These are phyloP conservation scores for Brassica carinata DNA, from an alignment of 345 rosid genomes.

Conservation along the genomic window DNA sequence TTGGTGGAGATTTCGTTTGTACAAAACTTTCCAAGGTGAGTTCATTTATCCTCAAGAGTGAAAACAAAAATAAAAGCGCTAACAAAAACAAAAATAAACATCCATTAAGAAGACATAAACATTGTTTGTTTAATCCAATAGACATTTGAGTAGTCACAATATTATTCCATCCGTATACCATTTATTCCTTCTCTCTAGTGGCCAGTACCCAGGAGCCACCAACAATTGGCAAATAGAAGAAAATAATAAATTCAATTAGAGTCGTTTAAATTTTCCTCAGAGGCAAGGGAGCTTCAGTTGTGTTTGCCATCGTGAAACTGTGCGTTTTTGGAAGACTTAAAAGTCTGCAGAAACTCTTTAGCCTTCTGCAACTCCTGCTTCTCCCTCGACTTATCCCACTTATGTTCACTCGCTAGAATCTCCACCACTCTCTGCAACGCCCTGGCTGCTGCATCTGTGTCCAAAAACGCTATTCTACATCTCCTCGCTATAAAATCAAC, in stretches of 20 bases:
- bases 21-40: slow-evolving; percentile 15
- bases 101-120: too few relatives aligned
- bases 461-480: slow-evolving; percentile 90
- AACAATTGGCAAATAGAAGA: slow-evolving; percentile 11
- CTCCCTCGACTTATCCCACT: slow-evolving; percentile 77
- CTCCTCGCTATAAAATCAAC: slow-evolving; percentile 95
- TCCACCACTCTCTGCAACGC: slow-evolving; percentile 82
- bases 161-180: slow-evolving; percentile 19
- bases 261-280: neutral
- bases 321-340: slow-evolving; percentile 90
- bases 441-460: slow-evolving; percentile 86
- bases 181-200: slow-evolving; percentile 1
- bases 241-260: slow-evolving; percentile 30
- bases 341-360: slow-evolving; percentile 72
- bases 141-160: neutral
- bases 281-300: slow-evolving; percentile 27
- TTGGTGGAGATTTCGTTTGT: slow-evolving; percentile 32
- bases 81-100: too few relatives aligned
- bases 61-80: neutral
- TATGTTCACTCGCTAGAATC: slow-evolving; percentile 72
- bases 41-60: neutral
- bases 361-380: slow-evolving; percentile 68
- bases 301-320: slow-evolving; percentile 94
- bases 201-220: slow-evolving; percentile 14
- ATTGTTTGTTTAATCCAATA: neutral